These are phyloP conservation scores for Sarocladium strictum DNA, from an alignment of 2,329 filamentous ascomycete species.

Conservation along the genomic window DNA sequence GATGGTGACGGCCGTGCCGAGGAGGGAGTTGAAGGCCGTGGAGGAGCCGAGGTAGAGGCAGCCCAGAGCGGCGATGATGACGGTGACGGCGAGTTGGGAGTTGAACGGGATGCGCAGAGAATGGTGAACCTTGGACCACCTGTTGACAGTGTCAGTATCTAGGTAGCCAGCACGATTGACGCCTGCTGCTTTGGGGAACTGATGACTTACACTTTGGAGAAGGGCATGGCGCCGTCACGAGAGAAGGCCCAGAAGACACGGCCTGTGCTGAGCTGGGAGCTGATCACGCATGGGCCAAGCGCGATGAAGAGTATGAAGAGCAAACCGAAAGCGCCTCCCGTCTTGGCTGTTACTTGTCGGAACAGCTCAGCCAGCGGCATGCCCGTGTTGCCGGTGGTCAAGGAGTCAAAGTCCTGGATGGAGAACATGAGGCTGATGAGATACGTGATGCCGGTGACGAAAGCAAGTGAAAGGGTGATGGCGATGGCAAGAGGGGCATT, in stretches of 20 bases:
- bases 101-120: slow-evolving; percentile 30
- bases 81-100: slow-evolving; percentile 27
- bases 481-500: slow-evolving; percentile 32
- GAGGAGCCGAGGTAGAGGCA: slow-evolving; percentile 36
- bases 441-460: slow-evolving; percentile 42
- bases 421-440: slow-evolving; percentile 46
- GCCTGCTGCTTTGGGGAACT: no score
- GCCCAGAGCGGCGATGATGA: slow-evolving; percentile 31
- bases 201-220: slow-evolving; percentile 23
- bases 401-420: slow-evolving; percentile 38
- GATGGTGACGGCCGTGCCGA: slow-evolving; percentile 32
- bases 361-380: slow-evolving; percentile 41
- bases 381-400: slow-evolving; percentile 35
- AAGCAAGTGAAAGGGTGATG: slow-evolving; percentile 43
- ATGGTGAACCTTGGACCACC: slow-evolving; percentile 30
- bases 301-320: slow-evolving; percentile 36
- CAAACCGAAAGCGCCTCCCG: slow-evolving; percentile 34
- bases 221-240: slow-evolving; percentile 35
- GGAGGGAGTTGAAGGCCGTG: slow-evolving; percentile 38
- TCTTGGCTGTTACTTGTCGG: slow-evolving; percentile 33
- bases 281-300: slow-evolving; percentile 33
- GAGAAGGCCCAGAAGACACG: slow-evolving; percentile 37
- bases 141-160: no score
- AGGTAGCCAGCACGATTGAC: no score
- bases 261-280: slow-evolving; percentile 27